These are phyloP conservation scores for Fusarium udum DNA, from an alignment of 2,329 filamentous ascomycete genomes.

Conservation along the genomic window DNA sequence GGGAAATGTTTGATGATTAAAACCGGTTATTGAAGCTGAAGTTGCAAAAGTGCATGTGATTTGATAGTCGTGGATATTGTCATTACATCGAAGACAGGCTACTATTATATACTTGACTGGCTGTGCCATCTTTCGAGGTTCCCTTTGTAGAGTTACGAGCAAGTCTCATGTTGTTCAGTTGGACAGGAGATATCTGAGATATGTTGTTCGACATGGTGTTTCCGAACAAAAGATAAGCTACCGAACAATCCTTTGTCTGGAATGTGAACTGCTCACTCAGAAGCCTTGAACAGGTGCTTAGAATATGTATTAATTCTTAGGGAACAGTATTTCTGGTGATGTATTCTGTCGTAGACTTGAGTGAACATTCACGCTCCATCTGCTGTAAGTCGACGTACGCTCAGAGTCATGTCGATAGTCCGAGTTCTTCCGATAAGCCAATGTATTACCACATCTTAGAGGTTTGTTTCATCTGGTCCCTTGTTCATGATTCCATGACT, in stretches of 20 bases:
- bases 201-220: neutral
- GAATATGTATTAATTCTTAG: neutral
- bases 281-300: too few relatives aligned
- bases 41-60: neutral
- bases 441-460: neutral
- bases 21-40: neutral
- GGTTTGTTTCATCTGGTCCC: neutral
- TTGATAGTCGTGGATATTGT: neutral
- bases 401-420: neutral
- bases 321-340: neutral
- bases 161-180: neutral
- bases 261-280: rapidly evolving
- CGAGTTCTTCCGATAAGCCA: too few relatives aligned
- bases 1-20: neutral
- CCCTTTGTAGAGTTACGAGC: neutral
- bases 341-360: neutral
- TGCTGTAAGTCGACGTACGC: neutral
- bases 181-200: neutral
- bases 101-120: neutral
- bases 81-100: neutral
- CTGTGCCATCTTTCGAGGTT: neutral
- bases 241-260: neutral
- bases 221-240: neutral
- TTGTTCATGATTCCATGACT: neutral
- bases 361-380: neutral